Evolutionary conservation across 257 asterid species (phyloP).

Genomic region (Przewalskia tangutica): DNA sequence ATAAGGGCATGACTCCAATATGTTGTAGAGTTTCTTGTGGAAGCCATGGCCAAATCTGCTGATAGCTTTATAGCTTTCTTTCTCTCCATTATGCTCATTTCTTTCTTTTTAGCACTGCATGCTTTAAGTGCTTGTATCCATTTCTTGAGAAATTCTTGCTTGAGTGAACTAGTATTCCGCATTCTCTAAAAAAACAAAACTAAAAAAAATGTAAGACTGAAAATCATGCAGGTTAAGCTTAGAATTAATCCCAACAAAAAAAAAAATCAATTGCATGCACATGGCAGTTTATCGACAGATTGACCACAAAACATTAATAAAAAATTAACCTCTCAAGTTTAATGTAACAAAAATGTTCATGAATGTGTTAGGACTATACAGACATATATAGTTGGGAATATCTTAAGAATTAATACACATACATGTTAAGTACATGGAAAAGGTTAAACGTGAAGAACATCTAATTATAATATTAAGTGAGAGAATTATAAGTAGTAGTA

Average conservation of each 20-base stretch:
- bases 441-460: background rate
- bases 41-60: slow-evolving; percentile 70
- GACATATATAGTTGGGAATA: background rate
- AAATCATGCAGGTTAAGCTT: background rate
- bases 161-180: slow-evolving; percentile 12
- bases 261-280: too few species aligned
- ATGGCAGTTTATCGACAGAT: too few species aligned
- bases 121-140: slow-evolving; percentile 56
- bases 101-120: slow-evolving; percentile 26
- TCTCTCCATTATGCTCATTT: slow-evolving; percentile 41
- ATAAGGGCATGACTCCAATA: slow-evolving; percentile 43
- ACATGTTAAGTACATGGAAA: background rate
- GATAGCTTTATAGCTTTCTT: slow-evolving; percentile 57
- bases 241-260: background rate
- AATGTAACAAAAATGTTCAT: too few species aligned
- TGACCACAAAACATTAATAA: background rate
- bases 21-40: slow-evolving; percentile 33
- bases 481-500: background rate
- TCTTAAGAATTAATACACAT: too few species aligned
- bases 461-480: too few species aligned
- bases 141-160: slow-evolving; percentile 53
- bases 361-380: background rate
- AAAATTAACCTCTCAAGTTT: too few species aligned
- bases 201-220: background rate
- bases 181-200: background rate